These are phyloP conservation scores for Xylariaceae sp. DNA, from an alignment of 2,329 filamentous ascomycete genomes.

Conservation along the genomic window DNA sequence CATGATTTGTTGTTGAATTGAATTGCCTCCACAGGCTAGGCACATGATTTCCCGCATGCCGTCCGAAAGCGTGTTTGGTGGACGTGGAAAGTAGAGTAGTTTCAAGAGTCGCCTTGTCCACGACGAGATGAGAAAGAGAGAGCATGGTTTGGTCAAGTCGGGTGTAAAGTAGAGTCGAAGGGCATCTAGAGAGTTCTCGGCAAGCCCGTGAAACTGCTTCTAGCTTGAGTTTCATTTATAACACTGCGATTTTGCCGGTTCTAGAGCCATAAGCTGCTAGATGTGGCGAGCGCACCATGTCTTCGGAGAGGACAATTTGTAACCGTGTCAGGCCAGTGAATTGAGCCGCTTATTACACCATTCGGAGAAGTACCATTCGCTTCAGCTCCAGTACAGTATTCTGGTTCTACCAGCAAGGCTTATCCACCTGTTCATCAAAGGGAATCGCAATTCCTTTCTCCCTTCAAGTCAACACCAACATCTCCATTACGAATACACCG, in stretches of 20 bases:
- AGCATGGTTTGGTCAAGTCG: no score
- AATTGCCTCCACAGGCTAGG: no score
- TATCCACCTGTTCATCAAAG: background rate
- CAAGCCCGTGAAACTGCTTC: background rate
- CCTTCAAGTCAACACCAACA: no score
- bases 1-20: no score
- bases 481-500: constrained; percentile 10
- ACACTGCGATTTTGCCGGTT: background rate
- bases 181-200: background rate
- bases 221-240: background rate
- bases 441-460: background rate
- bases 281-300: background rate
- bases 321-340: background rate
- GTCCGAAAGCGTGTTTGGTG: no score
- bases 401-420: background rate
- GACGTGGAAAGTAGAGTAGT: no score
- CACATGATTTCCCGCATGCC: no score
- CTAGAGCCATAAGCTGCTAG: background rate
- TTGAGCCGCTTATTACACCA: background rate
- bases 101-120: no score
- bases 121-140: no score
- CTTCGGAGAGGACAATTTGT: no score
- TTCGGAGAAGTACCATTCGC: background rate
- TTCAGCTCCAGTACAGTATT: background rate
- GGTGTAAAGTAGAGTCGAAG: no score